These are phyloP conservation scores for Neoarthrinium moseri DNA, from an alignment of 2,329 filamentous ascomycete genomes.

Conservation along the genomic window DNA sequence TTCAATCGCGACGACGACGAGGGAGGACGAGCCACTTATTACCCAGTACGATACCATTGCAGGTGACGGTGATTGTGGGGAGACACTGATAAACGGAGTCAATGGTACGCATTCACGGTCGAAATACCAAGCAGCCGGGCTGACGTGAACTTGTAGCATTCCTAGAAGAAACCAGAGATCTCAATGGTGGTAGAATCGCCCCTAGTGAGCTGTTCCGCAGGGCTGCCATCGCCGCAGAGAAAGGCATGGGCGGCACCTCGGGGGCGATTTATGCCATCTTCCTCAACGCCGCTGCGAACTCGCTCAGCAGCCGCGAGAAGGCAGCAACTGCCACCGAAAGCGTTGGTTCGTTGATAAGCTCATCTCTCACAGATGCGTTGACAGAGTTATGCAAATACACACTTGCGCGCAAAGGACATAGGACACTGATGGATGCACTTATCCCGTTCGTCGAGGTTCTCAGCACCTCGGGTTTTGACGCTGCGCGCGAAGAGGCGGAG, in stretches of 20 bases:
- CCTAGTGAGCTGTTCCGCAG: neutral
- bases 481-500: neutral
- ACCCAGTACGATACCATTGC: neutral
- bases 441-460: neutral
- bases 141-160: no score
- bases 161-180: neutral
- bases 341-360: neutral
- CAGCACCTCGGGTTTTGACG: neutral
- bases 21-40: neutral
- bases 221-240: neutral
- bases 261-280: neutral
- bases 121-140: no score
- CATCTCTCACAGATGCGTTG: neutral
- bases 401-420: neutral
- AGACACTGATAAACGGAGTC: neutral
- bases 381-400: neutral
- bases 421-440: neutral
- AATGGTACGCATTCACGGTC: neutral
- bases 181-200: neutral
- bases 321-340: neutral
- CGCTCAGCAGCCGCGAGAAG: neutral
- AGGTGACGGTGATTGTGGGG: neutral
- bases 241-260: neutral
- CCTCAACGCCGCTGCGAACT: neutral
- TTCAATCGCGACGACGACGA: neutral